These are phyloP conservation scores for Trypanosoma mega DNA, from an alignment of 208 protist genomes.

Conservation along the genomic window DNA sequence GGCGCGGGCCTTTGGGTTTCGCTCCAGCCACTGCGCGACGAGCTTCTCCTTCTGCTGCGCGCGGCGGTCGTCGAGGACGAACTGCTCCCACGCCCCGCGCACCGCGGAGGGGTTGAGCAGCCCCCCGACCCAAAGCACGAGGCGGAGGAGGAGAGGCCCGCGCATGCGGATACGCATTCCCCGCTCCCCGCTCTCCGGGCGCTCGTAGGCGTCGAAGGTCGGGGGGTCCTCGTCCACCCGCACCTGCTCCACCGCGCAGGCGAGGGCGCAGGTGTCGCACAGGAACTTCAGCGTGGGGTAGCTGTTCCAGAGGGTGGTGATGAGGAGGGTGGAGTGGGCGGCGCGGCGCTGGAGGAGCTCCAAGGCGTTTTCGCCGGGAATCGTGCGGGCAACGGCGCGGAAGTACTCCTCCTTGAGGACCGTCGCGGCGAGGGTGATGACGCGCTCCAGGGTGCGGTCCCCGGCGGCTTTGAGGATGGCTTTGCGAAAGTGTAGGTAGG, in stretches of 20 bases:
- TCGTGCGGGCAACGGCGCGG: constrained; percentile 29
- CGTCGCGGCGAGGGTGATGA: constrained; percentile 52
- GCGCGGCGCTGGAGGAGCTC: constrained; percentile 43
- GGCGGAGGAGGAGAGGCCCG: constrained; percentile 37
- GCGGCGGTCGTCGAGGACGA: constrained; percentile 41
- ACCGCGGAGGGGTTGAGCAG: constrained; percentile 26
- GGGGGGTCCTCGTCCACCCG: constrained; percentile 24
- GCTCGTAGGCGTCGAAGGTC: constrained; percentile 32
- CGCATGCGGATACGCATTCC: constrained; percentile 37
- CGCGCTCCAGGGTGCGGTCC: constrained; percentile 66
- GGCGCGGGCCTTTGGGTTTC: constrained; percentile 26
- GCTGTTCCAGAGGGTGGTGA: constrained; percentile 56
- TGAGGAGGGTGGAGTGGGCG: constrained; percentile 26
- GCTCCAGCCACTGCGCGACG: constrained; percentile 41
- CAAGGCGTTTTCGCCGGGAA: constrained; percentile 22
- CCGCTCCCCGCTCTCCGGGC: constrained; percentile 32
- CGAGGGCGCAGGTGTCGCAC: constrained; percentile 51
- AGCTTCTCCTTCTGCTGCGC: constrained; percentile 44
- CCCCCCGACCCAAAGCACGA: constrained; percentile 41
- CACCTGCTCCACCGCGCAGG: constrained; percentile 28
- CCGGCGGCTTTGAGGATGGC: constrained; percentile 70
- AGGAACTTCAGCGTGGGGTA: constrained; percentile 71
- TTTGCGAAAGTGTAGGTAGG: constrained; percentile 51
- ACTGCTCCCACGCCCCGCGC: constrained; percentile 59
- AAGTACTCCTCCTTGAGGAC: constrained; percentile 48